Evolutionary conservation across 306 rosid genomes (phyloP), one percentile per base, ranked within the genome.

Genomic region (Herpetospermum pedunculosum): DNA sequence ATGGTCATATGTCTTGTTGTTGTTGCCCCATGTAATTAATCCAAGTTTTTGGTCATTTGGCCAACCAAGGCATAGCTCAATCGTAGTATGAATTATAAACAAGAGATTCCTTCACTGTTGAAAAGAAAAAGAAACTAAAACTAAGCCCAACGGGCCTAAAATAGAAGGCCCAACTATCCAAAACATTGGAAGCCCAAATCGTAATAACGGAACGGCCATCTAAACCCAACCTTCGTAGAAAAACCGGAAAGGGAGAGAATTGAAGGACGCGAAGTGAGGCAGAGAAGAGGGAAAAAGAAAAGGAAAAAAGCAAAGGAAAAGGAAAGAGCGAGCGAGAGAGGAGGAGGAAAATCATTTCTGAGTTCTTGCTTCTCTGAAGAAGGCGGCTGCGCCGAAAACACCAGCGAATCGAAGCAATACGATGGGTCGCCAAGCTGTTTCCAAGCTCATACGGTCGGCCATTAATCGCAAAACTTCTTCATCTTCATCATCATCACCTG

Each of bases 381-480:
- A 74, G 77, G 68, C 53, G 23, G 67, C 53, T 74, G 32, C 71
- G 71, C 32, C 67, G 67, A 11, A 37, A 18, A 53, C 35, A 54
- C 67, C 43, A 62, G 48, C 72, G 26, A 48, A 75, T 75, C 60
- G 55, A 30, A 62, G 59, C 28, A 49, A 34, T 13, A 35, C 77
- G 74, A 94, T 94, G 99, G 84, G 84, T 85, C 88, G 92, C 25
- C 97, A 88, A 74, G 86, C 87, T 60, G 19, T 85, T 11, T 79
- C 85, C 26, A 91, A 85, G 75, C 78, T 94, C 73, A 44, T 91
- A 75, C 70, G 86, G 29, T 84, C 92, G 47, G 70, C 87, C 81
- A 83, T 84, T 11, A 77, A 88, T 30, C 96, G 87, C 78, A 84
- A 75, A 55, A 2, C 83, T 14, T 81, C 81, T 50, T n/a, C 80